phyloP scores from a whole-genome alignment of 169 alveolate species.

The Fabrea salina region DNA sequence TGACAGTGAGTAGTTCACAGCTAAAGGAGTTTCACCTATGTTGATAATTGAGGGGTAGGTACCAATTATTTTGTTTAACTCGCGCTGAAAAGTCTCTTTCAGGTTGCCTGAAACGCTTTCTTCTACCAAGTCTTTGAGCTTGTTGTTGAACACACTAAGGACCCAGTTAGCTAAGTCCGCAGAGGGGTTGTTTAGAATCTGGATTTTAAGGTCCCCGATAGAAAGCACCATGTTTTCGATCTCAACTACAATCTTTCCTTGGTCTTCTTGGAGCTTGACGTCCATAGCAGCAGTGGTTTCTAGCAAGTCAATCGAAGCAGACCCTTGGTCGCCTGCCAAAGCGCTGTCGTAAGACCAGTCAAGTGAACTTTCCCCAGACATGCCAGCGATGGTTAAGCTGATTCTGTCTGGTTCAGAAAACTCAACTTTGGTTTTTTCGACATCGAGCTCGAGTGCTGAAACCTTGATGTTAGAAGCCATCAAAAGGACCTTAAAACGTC shows the following conservation, averaged over 20 bases:
- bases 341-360: background rate
- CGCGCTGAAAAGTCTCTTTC: background rate
- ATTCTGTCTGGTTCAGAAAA: background rate
- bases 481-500: background rate
- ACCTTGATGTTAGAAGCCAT: background rate
- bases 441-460: background rate
- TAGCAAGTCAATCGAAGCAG: background rate
- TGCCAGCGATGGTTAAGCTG: background rate
- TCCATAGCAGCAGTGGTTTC: background rate
- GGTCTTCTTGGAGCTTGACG: background rate
- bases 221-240: background rate
- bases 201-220: background rate
- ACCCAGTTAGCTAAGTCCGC: background rate
- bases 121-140: background rate
- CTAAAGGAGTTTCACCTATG: background rate
- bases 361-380: background rate
- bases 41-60: background rate
- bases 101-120: background rate
- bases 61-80: background rate
- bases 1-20: background rate
- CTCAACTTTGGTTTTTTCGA: background rate
- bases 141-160: background rate
- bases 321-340: background rate
- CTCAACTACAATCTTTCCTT: background rate
- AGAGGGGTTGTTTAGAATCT: background rate